phyloP scores from a whole-genome alignment of 2,329 filamentous ascomycete species.

The Cercospora janseana region DNA sequence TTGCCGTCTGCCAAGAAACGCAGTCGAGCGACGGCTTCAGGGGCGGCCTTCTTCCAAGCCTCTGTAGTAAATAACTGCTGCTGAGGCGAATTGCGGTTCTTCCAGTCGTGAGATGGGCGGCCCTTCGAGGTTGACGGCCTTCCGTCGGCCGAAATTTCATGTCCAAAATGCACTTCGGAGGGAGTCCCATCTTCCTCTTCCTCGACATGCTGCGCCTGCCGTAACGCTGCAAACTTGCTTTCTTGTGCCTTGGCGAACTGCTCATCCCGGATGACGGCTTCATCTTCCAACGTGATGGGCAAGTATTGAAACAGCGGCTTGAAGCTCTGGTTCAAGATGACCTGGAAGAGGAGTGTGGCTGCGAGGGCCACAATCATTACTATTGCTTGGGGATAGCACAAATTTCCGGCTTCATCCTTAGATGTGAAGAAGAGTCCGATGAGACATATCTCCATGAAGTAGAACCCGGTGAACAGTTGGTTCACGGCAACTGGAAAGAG shows the following conservation, averaged over 20 bases:
- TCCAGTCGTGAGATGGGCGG: constrained; percentile 16
- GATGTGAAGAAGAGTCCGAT: constrained; percentile 87
- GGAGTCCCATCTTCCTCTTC: constrained; percentile 28
- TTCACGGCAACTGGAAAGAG: constrained; percentile 91
- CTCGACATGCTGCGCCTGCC: constrained; percentile 25
- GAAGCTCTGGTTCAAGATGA: constrained; percentile 78
- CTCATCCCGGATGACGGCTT: constrained; percentile 85
- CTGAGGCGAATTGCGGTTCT: constrained; percentile 15
- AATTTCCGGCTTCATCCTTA: constrained; percentile 51
- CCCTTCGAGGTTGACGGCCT: background rate
- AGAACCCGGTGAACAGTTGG: constrained; percentile 90
- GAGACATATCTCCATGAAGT: constrained; percentile 88
- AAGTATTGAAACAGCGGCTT: constrained; percentile 82
- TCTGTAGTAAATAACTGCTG: constrained; percentile 21
- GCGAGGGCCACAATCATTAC: constrained; percentile 75
- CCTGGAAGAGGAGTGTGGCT: constrained; percentile 74
- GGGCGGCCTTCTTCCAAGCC: constrained; percentile 23
- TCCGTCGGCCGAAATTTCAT: constrained; percentile 34
- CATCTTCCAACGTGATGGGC: constrained; percentile 92
- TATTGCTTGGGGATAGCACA: constrained; percentile 74
- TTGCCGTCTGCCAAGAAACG: constrained; percentile 29
- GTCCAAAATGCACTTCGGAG: too few relatives aligned
- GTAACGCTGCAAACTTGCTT: constrained; percentile 34
- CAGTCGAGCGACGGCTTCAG: constrained; percentile 26
- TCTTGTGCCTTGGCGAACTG: constrained; percentile 73